These are phyloP conservation scores for Styphnolobium japonicum DNA, from an alignment of 306 rosid species.

Conservation along the genomic window DNA sequence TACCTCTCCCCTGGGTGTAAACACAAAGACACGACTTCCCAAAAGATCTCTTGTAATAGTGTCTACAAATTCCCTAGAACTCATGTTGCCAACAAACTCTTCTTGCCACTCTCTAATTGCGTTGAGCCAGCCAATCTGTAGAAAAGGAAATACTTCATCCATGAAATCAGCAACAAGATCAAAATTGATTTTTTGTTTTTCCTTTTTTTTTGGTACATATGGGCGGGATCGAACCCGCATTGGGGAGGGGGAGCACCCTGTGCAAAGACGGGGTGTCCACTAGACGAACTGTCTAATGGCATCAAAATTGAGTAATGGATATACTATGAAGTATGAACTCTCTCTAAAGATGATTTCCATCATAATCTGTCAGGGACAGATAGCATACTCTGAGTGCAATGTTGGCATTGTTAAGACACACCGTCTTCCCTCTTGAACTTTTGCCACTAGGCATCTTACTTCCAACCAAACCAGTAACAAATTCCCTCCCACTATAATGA, in stretches of 20 bases:
- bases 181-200: not conserved
- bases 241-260: too few species aligned
- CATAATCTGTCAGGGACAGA: constrained; percentile 19
- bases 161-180: constrained; percentile 38
- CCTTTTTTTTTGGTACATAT: not conserved
- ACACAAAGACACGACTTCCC: constrained; percentile 96
- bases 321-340: constrained; percentile 19
- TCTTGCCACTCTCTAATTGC: constrained; percentile 99
- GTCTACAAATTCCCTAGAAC: constrained; percentile 98
- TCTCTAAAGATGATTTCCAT: constrained; percentile 28
- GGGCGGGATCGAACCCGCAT: too few species aligned
- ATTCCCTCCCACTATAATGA: constrained; percentile 87
- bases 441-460: constrained; percentile 57
- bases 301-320: constrained; percentile 16
- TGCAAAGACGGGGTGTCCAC: not conserved
- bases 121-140: constrained; percentile 99
- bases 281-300: not conserved
- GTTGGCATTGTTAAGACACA: constrained; percentile 88
- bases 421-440: constrained; percentile 83
- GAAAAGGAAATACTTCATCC: constrained; percentile 32
- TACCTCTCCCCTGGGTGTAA: constrained; percentile 99
- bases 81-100: constrained; percentile 99
- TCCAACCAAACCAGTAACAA: constrained; percentile 67
- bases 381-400: constrained; percentile 91
- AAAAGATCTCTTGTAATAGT: constrained; percentile 92